Evolutionary conservation across 306 rosid species (phyloP).

Genomic region (Sesbania bispinosa): DNA sequence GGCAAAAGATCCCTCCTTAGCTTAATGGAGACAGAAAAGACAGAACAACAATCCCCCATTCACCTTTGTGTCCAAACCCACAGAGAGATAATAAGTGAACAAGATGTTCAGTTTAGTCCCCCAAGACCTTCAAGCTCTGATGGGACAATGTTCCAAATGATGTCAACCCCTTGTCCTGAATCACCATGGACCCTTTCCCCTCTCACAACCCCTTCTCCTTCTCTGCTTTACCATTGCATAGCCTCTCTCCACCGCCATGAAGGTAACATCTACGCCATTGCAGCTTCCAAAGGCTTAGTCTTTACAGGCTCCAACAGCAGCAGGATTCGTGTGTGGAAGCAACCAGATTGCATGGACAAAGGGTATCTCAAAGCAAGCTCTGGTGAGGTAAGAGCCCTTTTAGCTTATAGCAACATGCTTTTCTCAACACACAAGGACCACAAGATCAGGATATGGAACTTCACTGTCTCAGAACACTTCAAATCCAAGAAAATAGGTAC

Average conservation of each 20-base stretch:
- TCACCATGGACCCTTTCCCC: constrained; percentile 86
- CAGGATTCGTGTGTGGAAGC: constrained; percentile 60
- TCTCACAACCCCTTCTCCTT: constrained; percentile 52
- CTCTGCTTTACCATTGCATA: constrained; percentile 66
- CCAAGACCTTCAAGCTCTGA: constrained; percentile 33
- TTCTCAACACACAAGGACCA: constrained; percentile 67
- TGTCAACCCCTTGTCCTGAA: constrained; percentile 48
- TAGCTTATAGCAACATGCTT: constrained; percentile 44
- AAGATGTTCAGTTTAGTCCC: constrained; percentile 39
- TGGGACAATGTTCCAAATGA: neutral
- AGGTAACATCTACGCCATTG: constrained; percentile 60
- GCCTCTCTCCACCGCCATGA: constrained; percentile 69
- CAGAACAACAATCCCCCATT: constrained; percentile 26
- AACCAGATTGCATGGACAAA: constrained; percentile 55
- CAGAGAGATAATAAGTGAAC: constrained; percentile 32
- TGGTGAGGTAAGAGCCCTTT: constrained; percentile 47
- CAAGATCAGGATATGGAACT: constrained; percentile 60
- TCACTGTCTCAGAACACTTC: constrained; percentile 41
- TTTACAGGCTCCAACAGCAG: constrained; percentile 62
- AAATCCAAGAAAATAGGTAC: constrained; percentile 49
- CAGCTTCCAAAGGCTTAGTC: constrained; percentile 49
- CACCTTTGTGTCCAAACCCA: constrained; percentile 30
- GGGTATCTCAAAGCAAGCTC: constrained; percentile 44
- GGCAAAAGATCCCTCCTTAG: constrained; percentile 29
- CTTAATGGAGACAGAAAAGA: constrained; percentile 39